These are phyloP conservation scores for Sugiyamaella grinbergsii DNA, from an alignment of 1,139 yeast genomes.

Conservation along the genomic window DNA sequence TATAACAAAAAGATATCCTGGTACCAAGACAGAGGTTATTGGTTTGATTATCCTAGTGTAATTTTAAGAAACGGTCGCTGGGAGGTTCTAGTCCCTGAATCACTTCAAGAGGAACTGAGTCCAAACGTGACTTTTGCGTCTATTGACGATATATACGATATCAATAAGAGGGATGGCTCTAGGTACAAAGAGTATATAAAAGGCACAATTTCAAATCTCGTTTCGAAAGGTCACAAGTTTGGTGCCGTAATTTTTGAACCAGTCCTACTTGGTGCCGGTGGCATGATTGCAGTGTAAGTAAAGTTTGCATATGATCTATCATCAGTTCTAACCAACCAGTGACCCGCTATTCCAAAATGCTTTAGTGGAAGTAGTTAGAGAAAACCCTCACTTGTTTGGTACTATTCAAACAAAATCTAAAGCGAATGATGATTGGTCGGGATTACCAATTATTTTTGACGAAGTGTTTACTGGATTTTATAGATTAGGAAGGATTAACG, in stretches of 20 bases:
- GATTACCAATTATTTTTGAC: constrained; percentile 37
- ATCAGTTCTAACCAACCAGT: constrained; percentile 19
- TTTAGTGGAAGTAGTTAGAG: constrained; percentile 34
- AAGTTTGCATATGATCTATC: background rate
- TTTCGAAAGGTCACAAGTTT: constrained; percentile 30
- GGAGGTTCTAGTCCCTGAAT: constrained; percentile 31
- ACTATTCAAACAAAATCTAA: constrained; percentile 2
- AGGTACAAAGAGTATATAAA: constrained; percentile 27
- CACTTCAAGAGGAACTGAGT: constrained; percentile 22
- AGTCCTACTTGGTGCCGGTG: constrained; percentile 38
- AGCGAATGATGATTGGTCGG: constrained; percentile 31
- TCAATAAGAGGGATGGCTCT: constrained; percentile 24
- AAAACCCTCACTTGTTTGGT: constrained; percentile 26
- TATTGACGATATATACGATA: constrained; percentile 29
- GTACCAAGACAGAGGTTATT: constrained; percentile 35
- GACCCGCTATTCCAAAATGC: constrained; percentile 38
- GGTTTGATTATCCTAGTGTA: constrained; percentile 37
- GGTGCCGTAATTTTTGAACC: constrained; percentile 39
- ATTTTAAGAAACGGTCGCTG: constrained; percentile 31
- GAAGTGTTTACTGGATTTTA: constrained; percentile 40
- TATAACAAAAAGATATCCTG: constrained; percentile 37
- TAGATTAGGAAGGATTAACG: constrained; percentile 33
- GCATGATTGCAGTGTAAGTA: constrained; percentile 36
- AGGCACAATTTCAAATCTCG: constrained; percentile 22
- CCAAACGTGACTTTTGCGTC: constrained; percentile 20